Conservation (phyloP, 2,329 filamentous ascomycete species). For the Mycosphaerella arachidis region DNA sequence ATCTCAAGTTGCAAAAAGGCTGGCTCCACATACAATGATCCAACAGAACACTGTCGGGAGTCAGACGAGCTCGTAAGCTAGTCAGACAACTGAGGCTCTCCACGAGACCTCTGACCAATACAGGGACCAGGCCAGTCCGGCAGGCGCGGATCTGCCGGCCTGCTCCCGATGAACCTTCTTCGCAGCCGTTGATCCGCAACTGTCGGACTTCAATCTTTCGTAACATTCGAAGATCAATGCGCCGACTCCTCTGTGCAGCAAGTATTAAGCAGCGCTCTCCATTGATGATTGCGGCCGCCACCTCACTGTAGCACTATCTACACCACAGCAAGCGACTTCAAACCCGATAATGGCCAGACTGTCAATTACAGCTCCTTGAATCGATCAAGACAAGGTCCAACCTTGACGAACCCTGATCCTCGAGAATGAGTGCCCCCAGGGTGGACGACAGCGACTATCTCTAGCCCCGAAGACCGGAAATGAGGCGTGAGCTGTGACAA, state of each 20-base stretch:
- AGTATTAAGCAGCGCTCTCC: too few relatives aligned
- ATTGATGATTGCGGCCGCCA: too few relatives aligned
- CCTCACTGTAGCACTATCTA: not conserved
- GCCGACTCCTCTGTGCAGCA: not conserved
- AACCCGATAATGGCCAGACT: not conserved
- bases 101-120: not conserved
- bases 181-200: not conserved
- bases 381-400: not conserved
- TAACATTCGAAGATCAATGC: not conserved
- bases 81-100: not conserved
- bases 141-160: not conserved
- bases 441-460: not conserved
- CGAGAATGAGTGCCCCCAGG: not conserved
- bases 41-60: not conserved
- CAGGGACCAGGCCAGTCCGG: not conserved
- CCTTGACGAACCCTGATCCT: not conserved
- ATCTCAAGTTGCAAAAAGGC: not conserved
- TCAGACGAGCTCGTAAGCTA: not conserved
- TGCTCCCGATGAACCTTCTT: not conserved
- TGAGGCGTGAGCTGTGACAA: not conserved
- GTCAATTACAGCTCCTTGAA: not conserved
- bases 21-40: not conserved
- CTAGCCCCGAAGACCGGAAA: not conserved
- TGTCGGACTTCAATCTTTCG: not conserved
- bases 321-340: not conserved